Evolutionary conservation across 257 asterid genomes (phyloP).

Genomic region (Solanum tacnaense): DNA sequence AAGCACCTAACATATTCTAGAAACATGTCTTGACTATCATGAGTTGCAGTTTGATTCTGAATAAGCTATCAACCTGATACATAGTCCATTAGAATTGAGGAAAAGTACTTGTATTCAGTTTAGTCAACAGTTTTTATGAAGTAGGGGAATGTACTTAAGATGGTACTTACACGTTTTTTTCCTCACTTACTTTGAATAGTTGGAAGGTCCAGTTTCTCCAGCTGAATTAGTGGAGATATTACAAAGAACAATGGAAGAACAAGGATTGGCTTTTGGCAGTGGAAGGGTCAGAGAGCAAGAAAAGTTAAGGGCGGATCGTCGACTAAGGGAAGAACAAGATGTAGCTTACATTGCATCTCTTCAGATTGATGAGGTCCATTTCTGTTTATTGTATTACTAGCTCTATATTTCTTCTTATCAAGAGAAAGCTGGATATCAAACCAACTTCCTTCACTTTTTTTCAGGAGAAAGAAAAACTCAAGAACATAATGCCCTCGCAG

Average conservation of each 20-base stretch:
- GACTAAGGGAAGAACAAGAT: conserved; percentile 76
- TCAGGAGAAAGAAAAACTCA: conserved; percentile 47
- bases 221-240: conserved; percentile 60
- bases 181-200: conserved; percentile 15
- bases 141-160: not conserved
- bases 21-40: not conserved
- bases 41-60: not conserved
- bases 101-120: not conserved
- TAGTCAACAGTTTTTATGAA: not conserved
- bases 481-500: conserved; percentile 15
- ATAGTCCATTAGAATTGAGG: not conserved
- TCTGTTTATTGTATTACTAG: not conserved
- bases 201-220: conserved; percentile 78
- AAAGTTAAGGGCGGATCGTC: conserved; percentile 28
- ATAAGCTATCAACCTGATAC: not conserved
- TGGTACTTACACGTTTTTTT: not conserved
- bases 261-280: conserved; percentile 60
- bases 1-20: not conserved
- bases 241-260: conserved; percentile 71
- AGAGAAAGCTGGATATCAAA: not conserved
- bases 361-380: conserved; percentile 52
- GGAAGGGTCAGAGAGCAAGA: conserved; percentile 36
- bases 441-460: not conserved
- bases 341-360: conserved; percentile 69
- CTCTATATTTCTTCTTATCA: not conserved